Percentiles rank a stretch among this genome's conserved stretches.
phyloP scores from a whole-genome alignment of 495 filamentous ascomycete genomes.

The Neurospora sp. region DNA sequence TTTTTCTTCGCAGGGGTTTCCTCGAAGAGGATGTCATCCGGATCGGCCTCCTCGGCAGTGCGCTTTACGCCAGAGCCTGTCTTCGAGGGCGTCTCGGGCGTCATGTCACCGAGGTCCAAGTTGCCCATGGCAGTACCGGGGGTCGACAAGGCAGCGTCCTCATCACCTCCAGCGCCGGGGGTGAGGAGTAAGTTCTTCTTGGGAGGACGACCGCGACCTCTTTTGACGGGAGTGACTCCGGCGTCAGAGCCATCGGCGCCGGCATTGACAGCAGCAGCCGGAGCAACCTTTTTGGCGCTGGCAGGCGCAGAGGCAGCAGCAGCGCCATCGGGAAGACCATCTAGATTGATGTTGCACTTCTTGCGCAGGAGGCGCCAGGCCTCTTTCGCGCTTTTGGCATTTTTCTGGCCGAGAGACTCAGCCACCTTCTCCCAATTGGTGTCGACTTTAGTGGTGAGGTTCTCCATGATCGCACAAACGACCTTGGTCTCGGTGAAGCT shows the following conservation, averaged over 20 bases:
- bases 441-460: conserved; percentile 3
- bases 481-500: neutral
- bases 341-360: neutral
- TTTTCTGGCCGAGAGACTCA: neutral
- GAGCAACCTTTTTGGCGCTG: neutral
- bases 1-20: neutral
- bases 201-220: neutral
- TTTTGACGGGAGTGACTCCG: neutral
- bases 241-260: no score
- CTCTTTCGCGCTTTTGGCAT: conserved; percentile 5
- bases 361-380: conserved; percentile 7
- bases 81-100: neutral
- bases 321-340: neutral
- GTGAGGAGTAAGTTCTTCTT: neutral
- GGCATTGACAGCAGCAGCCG: neutral
- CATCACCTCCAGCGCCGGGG: neutral
- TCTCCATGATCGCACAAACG: neutral
- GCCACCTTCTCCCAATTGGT: conserved; percentile 2
- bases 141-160: neutral
- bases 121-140: neutral
- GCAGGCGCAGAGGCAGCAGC: neutral
- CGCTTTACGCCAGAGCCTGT: neutral
- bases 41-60: neutral
- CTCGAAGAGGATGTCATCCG: neutral
- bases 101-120: neutral